Evolutionary conservation across 2,329 filamentous ascomycete species (phyloP), one percentile per base, ranked within the genome.

Genomic region (Dendryphion nanum): DNA sequence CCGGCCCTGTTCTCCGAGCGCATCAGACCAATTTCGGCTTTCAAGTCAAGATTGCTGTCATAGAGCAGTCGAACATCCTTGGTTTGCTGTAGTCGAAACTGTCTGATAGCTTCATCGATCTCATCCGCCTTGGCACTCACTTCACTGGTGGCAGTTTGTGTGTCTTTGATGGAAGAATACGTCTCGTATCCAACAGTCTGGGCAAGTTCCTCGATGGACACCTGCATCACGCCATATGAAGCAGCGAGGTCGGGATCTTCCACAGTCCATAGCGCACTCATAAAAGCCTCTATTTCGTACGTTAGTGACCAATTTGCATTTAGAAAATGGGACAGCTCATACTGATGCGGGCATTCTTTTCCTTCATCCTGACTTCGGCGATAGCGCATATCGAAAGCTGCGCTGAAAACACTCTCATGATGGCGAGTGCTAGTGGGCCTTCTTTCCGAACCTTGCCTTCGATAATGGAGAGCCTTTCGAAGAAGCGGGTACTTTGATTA

Each of bases 331-430:
- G 23, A n/a, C 8, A 8, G 29, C 16, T 13, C 18, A 6, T 29
- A 37, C 21, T 30, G 31, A 61, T 61, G 35, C 65, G 61, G 31
- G 67, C 64, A 6, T 60, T 15, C 51, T 14, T 41, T 13, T 36
- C 38, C 17, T 44, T 40, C 10, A 29, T 38, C 39, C 16, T 64
- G 60, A 32, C 59, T 60, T 1, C 64, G 59, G 35, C 63, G 56
- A 5, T 53, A 55, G 18, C 63, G 64, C 38, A 69, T 48, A 5
- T 44, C 50, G 13, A 66, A 41, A 30, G 67, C 48, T 0, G 63
- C 59, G 2, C 53, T 56, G 33, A 69, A 16, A 45, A 69, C 0
- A 68, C 66, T 7, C 65, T 59, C 52, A 66, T 64, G 3, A 69
- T 37, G 20, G 59, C 64, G 18, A 55, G 60, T 33, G 61, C 52